Evolutionary conservation across 352 stramenopile genomes (phyloP).

Genomic region (Pythium phragmiticola): DNA sequence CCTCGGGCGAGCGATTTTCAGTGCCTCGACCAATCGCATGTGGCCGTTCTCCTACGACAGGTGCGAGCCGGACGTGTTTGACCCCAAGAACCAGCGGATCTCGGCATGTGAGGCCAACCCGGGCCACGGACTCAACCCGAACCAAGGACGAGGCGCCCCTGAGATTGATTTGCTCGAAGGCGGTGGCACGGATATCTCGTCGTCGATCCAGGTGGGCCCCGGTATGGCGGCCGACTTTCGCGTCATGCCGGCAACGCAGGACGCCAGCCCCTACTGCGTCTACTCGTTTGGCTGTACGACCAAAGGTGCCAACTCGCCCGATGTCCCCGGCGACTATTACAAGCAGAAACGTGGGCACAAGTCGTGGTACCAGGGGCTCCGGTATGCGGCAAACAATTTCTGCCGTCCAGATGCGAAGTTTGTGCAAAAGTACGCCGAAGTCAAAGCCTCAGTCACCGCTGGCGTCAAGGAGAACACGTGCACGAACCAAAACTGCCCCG

Average conservation of each 20-base stretch:
- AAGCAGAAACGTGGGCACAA: constrained; percentile 50
- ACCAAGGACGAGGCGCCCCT: constrained; percentile 89
- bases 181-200: constrained; percentile 76
- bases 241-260: constrained; percentile 25
- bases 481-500: constrained; percentile 36
- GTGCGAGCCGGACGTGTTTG: constrained; percentile 78
- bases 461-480: constrained; percentile 57
- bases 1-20: constrained; percentile 95
- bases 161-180: constrained; percentile 97
- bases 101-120: constrained; percentile 90
- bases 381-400: constrained; percentile 61
- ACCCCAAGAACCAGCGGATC: constrained; percentile 70
- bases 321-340: constrained; percentile 43
- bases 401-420: constrained; percentile 28
- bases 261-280: constrained; percentile 31
- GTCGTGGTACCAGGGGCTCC: constrained; percentile 68
- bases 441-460: constrained; percentile 35
- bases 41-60: constrained; percentile 96
- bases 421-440: constrained; percentile 37
- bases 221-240: constrained; percentile 64
- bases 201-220: constrained; percentile 87
- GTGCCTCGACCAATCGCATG: constrained; percentile 90
- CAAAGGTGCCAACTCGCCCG: constrained; percentile 40
- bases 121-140: constrained; percentile 88
- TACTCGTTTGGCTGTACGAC: constrained; percentile 45